Conservation (phyloP, 129 eudicot species). For the Centrapalus pauciflorus region DNA sequence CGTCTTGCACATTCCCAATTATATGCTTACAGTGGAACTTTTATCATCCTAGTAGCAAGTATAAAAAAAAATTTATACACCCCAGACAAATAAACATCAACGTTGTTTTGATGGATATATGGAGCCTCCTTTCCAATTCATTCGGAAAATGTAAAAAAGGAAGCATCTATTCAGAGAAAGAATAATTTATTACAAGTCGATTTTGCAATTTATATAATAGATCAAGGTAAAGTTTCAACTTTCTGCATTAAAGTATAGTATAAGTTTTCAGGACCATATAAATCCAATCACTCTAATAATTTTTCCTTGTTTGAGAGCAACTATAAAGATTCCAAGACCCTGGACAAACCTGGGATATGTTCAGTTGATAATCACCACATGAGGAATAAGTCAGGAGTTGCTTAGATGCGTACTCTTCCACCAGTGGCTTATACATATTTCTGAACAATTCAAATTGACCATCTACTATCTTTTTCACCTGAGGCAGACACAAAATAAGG, state of each 20-base stretch:
- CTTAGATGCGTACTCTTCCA: conserved; percentile 63
- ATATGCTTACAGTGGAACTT: neutral
- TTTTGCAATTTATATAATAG: neutral
- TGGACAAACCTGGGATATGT: conserved; percentile 58
- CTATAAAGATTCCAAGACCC: neutral
- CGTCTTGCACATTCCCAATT: neutral
- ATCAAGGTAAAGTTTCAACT: neutral
- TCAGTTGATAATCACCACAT: conserved; percentile 39
- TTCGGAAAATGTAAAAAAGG: neutral
- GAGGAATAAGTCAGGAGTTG: conserved; percentile 53
- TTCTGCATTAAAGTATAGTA: neutral
- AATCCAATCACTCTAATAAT: neutral
- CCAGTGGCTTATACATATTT: conserved; percentile 61
- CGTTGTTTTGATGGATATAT: neutral
- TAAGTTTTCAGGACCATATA: neutral
- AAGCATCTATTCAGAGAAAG: neutral
- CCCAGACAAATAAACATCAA: neutral
- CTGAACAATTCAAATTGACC: conserved; percentile 70
- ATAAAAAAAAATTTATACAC: neutral
- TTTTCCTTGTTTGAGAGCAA: neutral
- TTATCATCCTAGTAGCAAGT: neutral
- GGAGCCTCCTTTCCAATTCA: no score
- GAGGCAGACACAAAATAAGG: conserved; percentile 5
- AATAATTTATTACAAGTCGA: neutral
- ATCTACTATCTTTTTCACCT: conserved; percentile 87